These are phyloP conservation scores for Phytophthora pinifolia DNA, from an alignment of 352 stramenopile genomes.

Conservation along the genomic window DNA sequence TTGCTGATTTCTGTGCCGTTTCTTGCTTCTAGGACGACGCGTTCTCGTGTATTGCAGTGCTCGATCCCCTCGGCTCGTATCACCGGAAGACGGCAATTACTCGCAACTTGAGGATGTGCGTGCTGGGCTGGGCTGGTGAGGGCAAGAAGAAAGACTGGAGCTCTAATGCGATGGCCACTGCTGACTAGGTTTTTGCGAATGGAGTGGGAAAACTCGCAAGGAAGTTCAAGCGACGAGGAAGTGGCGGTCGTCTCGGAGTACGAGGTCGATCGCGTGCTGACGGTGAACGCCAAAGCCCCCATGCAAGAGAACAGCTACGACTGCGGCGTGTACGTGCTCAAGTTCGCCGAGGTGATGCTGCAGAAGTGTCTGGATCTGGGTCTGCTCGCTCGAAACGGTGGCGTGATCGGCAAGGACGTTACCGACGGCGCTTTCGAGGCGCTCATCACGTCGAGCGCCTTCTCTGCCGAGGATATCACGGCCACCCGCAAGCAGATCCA, in stretches of 20 bases:
- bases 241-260: slow-evolving; percentile 26
- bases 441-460: slow-evolving; percentile 41
- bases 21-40: slow-evolving; percentile 32
- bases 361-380: slow-evolving; percentile 34
- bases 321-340: slow-evolving; percentile 68
- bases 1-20: neutral
- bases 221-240: slow-evolving; percentile 6
- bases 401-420: slow-evolving; percentile 38
- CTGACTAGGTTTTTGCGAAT: slow-evolving; percentile 45
- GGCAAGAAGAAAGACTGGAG: no score
- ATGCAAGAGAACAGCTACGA: slow-evolving; percentile 68
- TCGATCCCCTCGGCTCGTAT: slow-evolving; percentile 75
- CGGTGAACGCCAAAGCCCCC: slow-evolving; percentile 42
- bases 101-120: slow-evolving; percentile 59
- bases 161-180: no score
- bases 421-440: slow-evolving; percentile 42
- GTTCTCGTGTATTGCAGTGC: slow-evolving; percentile 56
- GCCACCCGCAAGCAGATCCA: slow-evolving; percentile 35
- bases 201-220: slow-evolving; percentile 45
- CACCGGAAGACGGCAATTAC: slow-evolving; percentile 60
- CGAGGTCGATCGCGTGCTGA: slow-evolving; percentile 35
- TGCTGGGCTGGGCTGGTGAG: neutral
- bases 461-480: slow-evolving; percentile 44
- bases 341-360: slow-evolving; percentile 61
- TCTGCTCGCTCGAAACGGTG: slow-evolving; percentile 24